Percentiles rank a stretch among this genome's conserved stretches.
phyloP scores from a whole-genome alignment of 2,329 filamentous ascomycete genomes.

The Phyllosticta ampelicida region DNA sequence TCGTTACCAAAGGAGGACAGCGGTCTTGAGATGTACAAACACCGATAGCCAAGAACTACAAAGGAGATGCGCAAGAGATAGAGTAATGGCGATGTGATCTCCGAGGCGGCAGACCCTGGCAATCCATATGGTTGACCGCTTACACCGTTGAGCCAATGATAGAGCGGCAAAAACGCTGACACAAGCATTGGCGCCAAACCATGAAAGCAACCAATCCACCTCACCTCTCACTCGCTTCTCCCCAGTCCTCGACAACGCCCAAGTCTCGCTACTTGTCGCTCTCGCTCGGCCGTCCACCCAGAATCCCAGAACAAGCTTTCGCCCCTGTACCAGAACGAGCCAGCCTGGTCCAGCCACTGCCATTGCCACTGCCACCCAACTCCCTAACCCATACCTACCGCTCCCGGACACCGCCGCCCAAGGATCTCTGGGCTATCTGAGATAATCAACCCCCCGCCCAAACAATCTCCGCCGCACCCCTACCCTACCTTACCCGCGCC shows the following conservation, averaged over 20 bases:
- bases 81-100: background rate
- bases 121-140: too few species aligned
- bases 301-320: background rate
- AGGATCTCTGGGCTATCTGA: constrained; percentile 6
- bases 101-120: too few species aligned
- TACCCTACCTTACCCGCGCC: background rate
- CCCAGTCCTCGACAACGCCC: background rate
- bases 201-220: background rate
- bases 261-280: background rate
- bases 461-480: constrained; percentile 9
- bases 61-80: background rate
- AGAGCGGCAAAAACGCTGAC: background rate
- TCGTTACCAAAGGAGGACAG: too few species aligned
- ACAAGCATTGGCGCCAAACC: too few species aligned
- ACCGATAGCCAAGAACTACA: too few species aligned
- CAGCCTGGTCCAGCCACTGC: too few species aligned
- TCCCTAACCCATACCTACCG: background rate
- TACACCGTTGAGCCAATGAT: background rate
- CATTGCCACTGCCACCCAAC: background rate
- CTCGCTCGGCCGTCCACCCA: background rate
- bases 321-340: background rate
- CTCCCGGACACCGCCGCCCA: background rate
- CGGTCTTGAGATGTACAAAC: too few species aligned
- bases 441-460: constrained; percentile 9
- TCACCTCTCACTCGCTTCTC: background rate